Conservation (phyloP, 768 basidiomycete genomes). For the Amanita fuliginea region DNA sequence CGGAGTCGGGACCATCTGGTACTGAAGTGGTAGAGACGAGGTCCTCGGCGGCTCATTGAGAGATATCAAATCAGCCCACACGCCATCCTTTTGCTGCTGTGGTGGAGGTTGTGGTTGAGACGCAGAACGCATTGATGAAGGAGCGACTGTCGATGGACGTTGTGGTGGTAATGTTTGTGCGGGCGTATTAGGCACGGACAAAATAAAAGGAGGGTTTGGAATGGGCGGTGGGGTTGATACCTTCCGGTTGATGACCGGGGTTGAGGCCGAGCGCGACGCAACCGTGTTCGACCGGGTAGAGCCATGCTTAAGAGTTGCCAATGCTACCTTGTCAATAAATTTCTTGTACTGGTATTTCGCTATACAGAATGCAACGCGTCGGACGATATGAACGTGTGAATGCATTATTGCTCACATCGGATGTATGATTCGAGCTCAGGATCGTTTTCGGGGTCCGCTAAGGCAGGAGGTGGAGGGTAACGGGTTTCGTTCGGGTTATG, state of each 20-base stretch:
- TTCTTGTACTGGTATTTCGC: slow-evolving; percentile 75
- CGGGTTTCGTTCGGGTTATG: slow-evolving; percentile 80
- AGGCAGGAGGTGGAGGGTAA: slow-evolving; percentile 73
- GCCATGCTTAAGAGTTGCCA: slow-evolving; percentile 35
- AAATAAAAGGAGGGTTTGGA: slow-evolving; percentile 4
- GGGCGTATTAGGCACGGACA: slow-evolving; percentile 8
- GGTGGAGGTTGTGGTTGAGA: slow-evolving; percentile 15
- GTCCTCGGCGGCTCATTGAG: slow-evolving; percentile 31
- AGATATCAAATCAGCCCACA: slow-evolving; percentile 51
- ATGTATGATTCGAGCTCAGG: slow-evolving; percentile 90
- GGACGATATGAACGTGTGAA: not conserved
- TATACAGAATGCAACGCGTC: slow-evolving; percentile 15
- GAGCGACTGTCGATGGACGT: slow-evolving; percentile 10
- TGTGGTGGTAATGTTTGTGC: slow-evolving; percentile 7
- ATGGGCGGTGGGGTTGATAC: slow-evolving; percentile 8
- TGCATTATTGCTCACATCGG: slow-evolving; percentile 41
- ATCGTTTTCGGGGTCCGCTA: slow-evolving; percentile 72
- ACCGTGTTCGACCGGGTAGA: slow-evolving; percentile 26
- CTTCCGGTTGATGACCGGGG: not conserved
- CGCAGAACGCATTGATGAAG: slow-evolving; percentile 13
- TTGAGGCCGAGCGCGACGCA: slow-evolving; percentile 10
- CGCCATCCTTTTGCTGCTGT: slow-evolving; percentile 21
- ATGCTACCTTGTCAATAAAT: slow-evolving; percentile 41
- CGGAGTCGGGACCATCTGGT: slow-evolving; percentile 14
- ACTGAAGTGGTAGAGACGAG: slow-evolving; percentile 44